Conservation (phyloP, 768 basidiomycete species). For the Mycena chlorophos region DNA sequence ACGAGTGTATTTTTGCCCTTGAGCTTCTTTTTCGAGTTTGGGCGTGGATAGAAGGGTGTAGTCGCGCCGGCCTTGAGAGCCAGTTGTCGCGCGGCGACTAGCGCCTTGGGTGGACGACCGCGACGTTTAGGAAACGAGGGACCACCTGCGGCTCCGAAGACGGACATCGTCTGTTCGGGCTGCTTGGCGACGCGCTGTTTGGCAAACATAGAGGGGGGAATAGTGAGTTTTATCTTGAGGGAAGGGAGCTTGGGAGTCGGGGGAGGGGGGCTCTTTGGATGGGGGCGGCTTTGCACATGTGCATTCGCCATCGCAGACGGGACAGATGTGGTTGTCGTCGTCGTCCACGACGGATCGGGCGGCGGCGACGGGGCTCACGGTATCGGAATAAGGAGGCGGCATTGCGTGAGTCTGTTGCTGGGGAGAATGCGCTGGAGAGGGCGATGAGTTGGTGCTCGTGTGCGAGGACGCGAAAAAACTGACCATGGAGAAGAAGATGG, state of each 20-base stretch:
- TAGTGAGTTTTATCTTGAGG: slow-evolving; percentile 74
- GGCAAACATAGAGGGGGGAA: slow-evolving; percentile 57
- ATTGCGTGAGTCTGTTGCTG: slow-evolving; percentile 57
- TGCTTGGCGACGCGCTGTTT: slow-evolving; percentile 36
- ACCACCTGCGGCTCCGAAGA: slow-evolving; percentile 41
- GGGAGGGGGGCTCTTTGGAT: slow-evolving; percentile 31
- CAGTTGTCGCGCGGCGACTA: slow-evolving; percentile 36
- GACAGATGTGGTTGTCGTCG: slow-evolving; percentile 86
- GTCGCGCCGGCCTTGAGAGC: slow-evolving; percentile 24
- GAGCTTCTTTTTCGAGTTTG: slow-evolving; percentile 25
- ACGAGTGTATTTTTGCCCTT: slow-evolving; percentile 32
- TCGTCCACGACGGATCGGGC: slow-evolving; percentile 53
- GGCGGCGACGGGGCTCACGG: slow-evolving; percentile 50
- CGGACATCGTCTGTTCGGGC: slow-evolving; percentile 39
- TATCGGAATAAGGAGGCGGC: slow-evolving; percentile 71
- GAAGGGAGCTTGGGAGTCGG: slow-evolving; percentile 39
- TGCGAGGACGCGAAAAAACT: slow-evolving; percentile 26
- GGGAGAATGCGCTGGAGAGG: slow-evolving; percentile 12
- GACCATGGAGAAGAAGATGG: slow-evolving; percentile 39
- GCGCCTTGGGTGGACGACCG: slow-evolving; percentile 57
- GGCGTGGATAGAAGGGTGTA: slow-evolving; percentile 18
- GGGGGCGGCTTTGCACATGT: slow-evolving; percentile 71
- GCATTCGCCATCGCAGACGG: slow-evolving; percentile 89
- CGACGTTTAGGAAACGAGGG: slow-evolving; percentile 44
- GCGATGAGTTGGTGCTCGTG: slow-evolving; percentile 19